Evolutionary conservation across 1,284 basidiomycete species (phyloP).

Genomic region (Vanrija pseudolonga): DNA sequence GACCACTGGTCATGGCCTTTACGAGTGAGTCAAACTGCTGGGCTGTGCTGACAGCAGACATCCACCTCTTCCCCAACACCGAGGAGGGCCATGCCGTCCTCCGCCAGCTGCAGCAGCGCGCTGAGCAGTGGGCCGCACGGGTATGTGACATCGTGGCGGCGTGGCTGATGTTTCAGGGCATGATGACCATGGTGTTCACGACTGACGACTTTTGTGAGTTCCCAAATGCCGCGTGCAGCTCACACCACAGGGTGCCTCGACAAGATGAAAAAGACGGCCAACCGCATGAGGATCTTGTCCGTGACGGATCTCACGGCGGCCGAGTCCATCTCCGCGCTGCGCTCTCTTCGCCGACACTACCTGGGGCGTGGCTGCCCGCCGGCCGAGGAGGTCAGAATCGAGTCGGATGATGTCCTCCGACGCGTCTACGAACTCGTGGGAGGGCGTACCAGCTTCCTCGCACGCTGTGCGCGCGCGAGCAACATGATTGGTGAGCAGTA

Average conservation of each 20-base stretch:
- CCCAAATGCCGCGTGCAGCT: conserved; percentile 8
- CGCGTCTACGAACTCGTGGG: conserved; percentile 64
- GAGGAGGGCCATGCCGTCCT: conserved; percentile 72
- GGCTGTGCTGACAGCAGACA: conserved; percentile 34
- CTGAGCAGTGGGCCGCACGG: conserved; percentile 78
- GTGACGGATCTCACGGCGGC: conserved; percentile 64
- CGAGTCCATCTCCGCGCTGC: conserved; percentile 63
- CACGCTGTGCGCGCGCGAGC: conserved; percentile 58
- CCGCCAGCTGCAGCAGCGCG: conserved; percentile 75
- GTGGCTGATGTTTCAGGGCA: conserved; percentile 53
- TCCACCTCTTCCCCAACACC: conserved; percentile 75
- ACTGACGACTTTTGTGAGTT: conserved; percentile 69
- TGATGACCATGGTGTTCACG: conserved; percentile 72
- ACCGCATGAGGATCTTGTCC: conserved; percentile 70
- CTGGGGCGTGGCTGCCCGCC: conserved; percentile 20
- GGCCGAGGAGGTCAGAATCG: conserved; percentile 26
- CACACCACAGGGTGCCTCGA: conserved; percentile 52
- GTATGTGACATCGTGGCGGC: conserved; percentile 50
- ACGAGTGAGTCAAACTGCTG: conserved; percentile 49
- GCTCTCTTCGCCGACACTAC: conserved; percentile 53
- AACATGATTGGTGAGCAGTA: conserved; percentile 55
- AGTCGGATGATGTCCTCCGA: conserved; percentile 51
- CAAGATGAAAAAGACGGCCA: conserved; percentile 58
- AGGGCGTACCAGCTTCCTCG: conserved; percentile 71
- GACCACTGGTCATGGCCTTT: conserved; percentile 71